Percentiles rank a stretch among this genome's conserved stretches.
Conservation (phyloP, 116 monocot genomes). For the Iris pallida region DNA sequence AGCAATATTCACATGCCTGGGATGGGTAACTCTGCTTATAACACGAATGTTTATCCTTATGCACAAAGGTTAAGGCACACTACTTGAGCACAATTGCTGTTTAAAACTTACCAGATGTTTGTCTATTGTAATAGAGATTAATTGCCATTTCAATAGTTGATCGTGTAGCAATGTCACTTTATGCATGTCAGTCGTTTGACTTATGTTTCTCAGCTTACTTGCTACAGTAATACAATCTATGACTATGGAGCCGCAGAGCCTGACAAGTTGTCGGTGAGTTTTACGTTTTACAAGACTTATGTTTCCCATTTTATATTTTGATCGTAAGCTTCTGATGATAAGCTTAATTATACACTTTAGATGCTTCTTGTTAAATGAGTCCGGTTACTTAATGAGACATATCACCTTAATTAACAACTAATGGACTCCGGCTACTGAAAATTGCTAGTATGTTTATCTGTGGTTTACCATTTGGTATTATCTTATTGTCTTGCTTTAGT, state of each 20-base stretch:
- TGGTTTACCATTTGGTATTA: too few relatives aligned
- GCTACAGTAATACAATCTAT: conserved; percentile 39
- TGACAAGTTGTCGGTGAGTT: conserved; percentile 33
- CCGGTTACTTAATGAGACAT: too few relatives aligned
- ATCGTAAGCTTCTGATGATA: too few relatives aligned
- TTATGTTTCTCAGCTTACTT: background rate
- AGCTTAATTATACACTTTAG: too few relatives aligned
- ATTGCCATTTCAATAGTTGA: background rate
- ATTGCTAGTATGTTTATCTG: too few relatives aligned
- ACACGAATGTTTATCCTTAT: conserved; percentile 69
- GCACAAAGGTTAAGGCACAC: conserved; percentile 87
- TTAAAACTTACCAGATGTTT: background rate
- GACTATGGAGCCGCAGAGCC: conserved; percentile 31
- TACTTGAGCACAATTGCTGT: conserved; percentile 46
- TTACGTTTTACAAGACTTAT: too few relatives aligned
- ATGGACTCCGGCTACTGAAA: too few relatives aligned
- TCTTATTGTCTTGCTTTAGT: too few relatives aligned
- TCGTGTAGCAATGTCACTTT: background rate
- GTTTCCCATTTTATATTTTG: too few relatives aligned
- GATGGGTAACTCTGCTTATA: conserved; percentile 72
- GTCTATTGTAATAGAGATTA: background rate
- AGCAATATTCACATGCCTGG: conserved; percentile 77
- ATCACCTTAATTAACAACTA: too few relatives aligned
- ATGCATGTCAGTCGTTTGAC: background rate
- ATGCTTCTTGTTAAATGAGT: too few relatives aligned